These are phyloP conservation scores for Betula pendula DNA, from an alignment of 306 rosid species.

Conservation along the genomic window DNA sequence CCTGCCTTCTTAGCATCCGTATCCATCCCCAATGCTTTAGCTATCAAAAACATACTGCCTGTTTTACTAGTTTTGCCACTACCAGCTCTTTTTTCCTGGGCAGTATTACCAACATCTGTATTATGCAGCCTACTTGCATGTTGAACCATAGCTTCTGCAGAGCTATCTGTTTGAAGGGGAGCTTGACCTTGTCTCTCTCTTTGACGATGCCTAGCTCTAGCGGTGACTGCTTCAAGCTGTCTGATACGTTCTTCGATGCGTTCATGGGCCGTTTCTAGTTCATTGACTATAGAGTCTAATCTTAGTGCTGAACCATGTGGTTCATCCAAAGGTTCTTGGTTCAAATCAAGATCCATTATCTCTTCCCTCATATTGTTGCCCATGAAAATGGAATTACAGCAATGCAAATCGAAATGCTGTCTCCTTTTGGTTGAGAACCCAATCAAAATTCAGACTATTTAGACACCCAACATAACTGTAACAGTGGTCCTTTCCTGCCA, in stretches of 20 bases:
- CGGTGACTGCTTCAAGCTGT: constrained; percentile 52
- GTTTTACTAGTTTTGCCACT: constrained; percentile 23
- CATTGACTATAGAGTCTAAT: constrained; percentile 51
- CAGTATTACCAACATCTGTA: constrained; percentile 22
- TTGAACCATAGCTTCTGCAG: constrained; percentile 18
- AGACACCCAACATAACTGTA: constrained; percentile 10
- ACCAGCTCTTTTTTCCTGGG: constrained; percentile 16
- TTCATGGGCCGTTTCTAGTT: constrained; percentile 55
- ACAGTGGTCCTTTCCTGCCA: background rate
- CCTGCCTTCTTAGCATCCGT: constrained; percentile 23
- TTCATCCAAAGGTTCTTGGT: constrained; percentile 46
- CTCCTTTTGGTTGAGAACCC: background rate
- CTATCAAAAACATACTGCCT: constrained; percentile 41
- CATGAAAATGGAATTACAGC: constrained; percentile 23
- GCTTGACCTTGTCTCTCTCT: constrained; percentile 32
- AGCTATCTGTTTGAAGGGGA: constrained; percentile 34
- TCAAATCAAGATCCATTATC: constrained; percentile 56
- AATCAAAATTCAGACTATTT: constrained; percentile 6
- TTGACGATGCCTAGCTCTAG: constrained; percentile 52
- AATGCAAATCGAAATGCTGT: constrained; percentile 25
- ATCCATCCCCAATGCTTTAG: constrained; percentile 55
- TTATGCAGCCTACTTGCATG: constrained; percentile 9
- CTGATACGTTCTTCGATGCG: constrained; percentile 63
- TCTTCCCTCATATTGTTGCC: constrained; percentile 34
- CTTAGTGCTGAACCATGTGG: constrained; percentile 38